These are phyloP conservation scores for Ottelia alismoides DNA, from an alignment of 106 monocot genomes.

Conservation along the genomic window DNA sequence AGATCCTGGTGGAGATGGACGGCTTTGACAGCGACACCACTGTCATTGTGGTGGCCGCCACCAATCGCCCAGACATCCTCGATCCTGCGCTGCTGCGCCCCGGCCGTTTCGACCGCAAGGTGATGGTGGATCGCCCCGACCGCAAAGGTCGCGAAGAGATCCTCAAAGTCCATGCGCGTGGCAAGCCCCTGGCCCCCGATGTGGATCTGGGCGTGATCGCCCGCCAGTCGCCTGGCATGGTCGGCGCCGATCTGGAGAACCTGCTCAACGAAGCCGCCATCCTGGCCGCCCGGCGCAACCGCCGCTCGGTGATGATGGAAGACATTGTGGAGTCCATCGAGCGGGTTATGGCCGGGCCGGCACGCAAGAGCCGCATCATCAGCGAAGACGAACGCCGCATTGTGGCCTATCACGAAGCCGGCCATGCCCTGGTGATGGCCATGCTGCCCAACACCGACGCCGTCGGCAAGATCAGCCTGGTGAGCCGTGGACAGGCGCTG, in stretches of 20 bases:
- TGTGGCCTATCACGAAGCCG: constrained; percentile 91
- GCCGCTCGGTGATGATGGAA: constrained; percentile 65
- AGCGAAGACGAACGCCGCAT: too few relatives aligned
- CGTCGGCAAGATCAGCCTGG: constrained; percentile 74
- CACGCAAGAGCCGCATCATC: constrained; percentile 92
- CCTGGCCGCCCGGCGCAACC: constrained; percentile 68
- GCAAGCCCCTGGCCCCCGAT: constrained; percentile 67
- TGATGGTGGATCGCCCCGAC: constrained; percentile 2
- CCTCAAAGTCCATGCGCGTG: constrained; percentile 20
- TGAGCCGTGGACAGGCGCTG: constrained; percentile 73
- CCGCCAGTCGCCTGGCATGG: constrained; percentile 85
- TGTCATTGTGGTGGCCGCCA: constrained; percentile 37
- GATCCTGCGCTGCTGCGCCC: constrained; percentile 6
- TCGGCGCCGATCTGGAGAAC: constrained; percentile 89
- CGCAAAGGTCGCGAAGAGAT: not conserved
- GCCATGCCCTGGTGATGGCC: too few relatives aligned
- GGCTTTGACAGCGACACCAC: constrained; percentile 90
- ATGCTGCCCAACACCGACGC: constrained; percentile 78
- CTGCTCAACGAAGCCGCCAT: constrained; percentile 90
- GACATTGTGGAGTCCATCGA: constrained; percentile 92
- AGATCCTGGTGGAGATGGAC: constrained; percentile 88
- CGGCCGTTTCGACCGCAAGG: constrained; percentile 4
- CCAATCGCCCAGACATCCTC: too few relatives aligned
- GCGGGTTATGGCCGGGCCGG: constrained; percentile 87
- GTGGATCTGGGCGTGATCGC: constrained; percentile 79